Conservation (phyloP, 2,329 filamentous ascomycete genomes). For the Hymenoscyphus fructigenus region DNA sequence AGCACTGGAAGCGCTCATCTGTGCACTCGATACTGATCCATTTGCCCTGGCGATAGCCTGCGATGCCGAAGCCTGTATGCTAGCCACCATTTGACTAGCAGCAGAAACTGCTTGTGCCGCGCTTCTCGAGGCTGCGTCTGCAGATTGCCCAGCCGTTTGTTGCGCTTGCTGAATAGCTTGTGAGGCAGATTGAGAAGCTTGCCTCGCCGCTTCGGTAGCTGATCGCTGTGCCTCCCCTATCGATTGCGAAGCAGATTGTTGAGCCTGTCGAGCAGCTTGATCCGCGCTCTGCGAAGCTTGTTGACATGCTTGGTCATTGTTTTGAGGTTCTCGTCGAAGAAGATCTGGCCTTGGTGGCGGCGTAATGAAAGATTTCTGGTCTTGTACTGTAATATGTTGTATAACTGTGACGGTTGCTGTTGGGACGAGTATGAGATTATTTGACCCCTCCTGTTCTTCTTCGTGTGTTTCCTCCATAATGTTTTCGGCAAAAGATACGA, state of each 20-base stretch:
- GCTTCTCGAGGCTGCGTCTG: conserved; percentile 30
- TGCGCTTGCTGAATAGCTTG: conserved; percentile 22
- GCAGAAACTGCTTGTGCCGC: conserved; percentile 26
- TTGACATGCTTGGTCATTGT: conserved; percentile 17
- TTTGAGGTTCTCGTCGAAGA: conserved; percentile 25
- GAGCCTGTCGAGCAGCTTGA: conserved; percentile 27
- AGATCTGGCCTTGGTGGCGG: conserved; percentile 25
- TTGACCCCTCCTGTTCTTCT: background rate
- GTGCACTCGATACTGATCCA: conserved; percentile 22
- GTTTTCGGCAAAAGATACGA: conserved; percentile 21
- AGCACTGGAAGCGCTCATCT: conserved; percentile 18
- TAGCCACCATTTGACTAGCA: conserved; percentile 27
- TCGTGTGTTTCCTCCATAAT: conserved; percentile 20
- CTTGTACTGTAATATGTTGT: conserved; percentile 18
- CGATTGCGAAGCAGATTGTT: background rate
- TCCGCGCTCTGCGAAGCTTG: conserved; percentile 29
- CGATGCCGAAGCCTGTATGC: conserved; percentile 27
- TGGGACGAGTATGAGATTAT: background rate
- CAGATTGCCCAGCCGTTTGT: conserved; percentile 20
- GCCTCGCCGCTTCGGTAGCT: conserved; percentile 4
- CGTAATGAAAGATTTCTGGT: conserved; percentile 27
- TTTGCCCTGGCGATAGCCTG: conserved; percentile 27
- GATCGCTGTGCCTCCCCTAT: conserved; percentile 11
- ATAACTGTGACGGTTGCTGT: conserved; percentile 16
- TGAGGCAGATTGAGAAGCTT: conserved; percentile 28